Evolutionary conservation across 2,329 filamentous ascomycete species (phyloP), one percentile per base, ranked within the genome.

Genomic region (Triangularia setosa): DNA sequence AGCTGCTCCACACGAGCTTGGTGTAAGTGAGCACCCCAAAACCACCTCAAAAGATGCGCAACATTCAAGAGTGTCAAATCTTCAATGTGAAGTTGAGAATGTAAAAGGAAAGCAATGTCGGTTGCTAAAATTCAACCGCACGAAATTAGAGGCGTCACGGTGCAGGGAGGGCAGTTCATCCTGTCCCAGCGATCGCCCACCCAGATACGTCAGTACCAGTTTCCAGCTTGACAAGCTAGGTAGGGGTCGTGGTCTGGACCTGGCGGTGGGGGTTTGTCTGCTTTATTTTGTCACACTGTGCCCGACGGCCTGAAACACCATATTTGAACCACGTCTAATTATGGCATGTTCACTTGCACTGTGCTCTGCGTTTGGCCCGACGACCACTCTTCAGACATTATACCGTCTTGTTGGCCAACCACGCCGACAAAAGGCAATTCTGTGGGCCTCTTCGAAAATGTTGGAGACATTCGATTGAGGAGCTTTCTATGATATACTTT

Each of bases 221-320:
- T 40, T 58, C 21, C 57, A 59, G 57, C 57, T 59, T 48, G 57
- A 27, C 57, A 59, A 33, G 30, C 11, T 33, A 59, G 57, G 33
- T 33, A 59, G 57, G 33, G 57, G 30, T 44, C 4, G 18, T 18
- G 33, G 33, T 14, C 30, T 44, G 14, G 57, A 44, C 57, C 57
- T 25, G 8, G 33, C 40, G 24, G 11, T 12, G 30, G 28, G 33
- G 3, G 21, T 6, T 44, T 59, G 33, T 44, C 11, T 59, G 21
- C 5, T 48, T 48, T 48, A 9, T 3, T 8, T 33, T 9, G 7
- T 48, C 18, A 21, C n/a, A 48, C 40, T 48, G n/a, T 48, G 40
- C 40, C 16, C 1, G 40, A 48, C n/a, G 3, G 16, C 35, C 3
- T n/a, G 16, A 18, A 18, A 44, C 35, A 35, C 35, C 1, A 11